Percentiles rank a stretch among this genome's conserved stretches.
These are phyloP conservation scores for Candida tunisiensis DNA, from an alignment of 1,139 yeast species.

Conservation along the genomic window DNA sequence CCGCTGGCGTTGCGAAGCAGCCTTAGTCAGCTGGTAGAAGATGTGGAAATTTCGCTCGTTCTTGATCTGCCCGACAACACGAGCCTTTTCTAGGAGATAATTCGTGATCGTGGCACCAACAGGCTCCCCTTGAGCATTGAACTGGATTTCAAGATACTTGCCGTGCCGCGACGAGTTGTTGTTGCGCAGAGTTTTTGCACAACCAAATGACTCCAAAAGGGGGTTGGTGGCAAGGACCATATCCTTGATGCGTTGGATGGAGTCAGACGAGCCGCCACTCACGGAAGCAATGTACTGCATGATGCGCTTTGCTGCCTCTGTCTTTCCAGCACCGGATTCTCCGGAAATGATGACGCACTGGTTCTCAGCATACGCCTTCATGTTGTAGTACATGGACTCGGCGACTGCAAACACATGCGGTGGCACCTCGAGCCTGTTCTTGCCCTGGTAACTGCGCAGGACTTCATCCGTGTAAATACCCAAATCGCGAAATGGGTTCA, in stretches of 20 bases:
- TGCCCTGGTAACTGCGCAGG: constrained; percentile 66
- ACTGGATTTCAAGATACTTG: constrained; percentile 82
- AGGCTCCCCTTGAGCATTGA: constrained; percentile 72
- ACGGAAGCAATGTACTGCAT: constrained; percentile 98
- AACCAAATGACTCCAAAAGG: constrained; percentile 87
- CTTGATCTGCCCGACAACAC: constrained; percentile 86
- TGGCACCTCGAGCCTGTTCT: constrained; percentile 87
- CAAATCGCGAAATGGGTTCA: constrained; percentile 89
- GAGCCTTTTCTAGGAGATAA: constrained; percentile 81
- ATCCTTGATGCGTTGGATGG: constrained; percentile 78
- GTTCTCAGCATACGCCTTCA: constrained; percentile 86
- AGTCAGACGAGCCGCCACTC: constrained; percentile 36
- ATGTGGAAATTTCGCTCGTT: constrained; percentile 95
- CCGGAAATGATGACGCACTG: constrained; percentile 98
- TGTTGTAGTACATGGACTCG: constrained; percentile 88
- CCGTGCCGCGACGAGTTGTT: constrained; percentile 97
- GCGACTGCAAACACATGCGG: constrained; percentile 99
- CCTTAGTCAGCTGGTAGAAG: constrained; percentile 89
- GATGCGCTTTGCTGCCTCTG: constrained; percentile 96
- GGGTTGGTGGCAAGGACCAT: constrained; percentile 99
- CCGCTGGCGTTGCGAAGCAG: constrained; percentile 73
- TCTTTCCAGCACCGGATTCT: constrained; percentile 98
- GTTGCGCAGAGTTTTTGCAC: constrained; percentile 93
- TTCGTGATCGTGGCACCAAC: constrained; percentile 93
- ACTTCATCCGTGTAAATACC: constrained; percentile 83